These are phyloP conservation scores for Xerophyta viscosa DNA, from an alignment of 106 monocot genomes.

Conservation along the genomic window DNA sequence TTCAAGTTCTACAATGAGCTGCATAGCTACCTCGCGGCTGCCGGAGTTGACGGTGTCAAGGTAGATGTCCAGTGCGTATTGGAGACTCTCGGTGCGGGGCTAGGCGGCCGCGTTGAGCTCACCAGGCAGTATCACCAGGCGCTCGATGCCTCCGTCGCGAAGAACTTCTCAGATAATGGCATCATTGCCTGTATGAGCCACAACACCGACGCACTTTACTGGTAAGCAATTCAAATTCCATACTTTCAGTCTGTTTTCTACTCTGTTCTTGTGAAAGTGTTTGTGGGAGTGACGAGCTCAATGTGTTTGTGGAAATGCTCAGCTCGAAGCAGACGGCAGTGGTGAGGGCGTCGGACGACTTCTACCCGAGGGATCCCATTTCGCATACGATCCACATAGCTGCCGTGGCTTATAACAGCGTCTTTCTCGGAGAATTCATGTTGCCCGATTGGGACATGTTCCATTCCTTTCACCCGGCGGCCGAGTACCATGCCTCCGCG, in stretches of 20 bases:
- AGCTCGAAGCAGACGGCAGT: slow-evolving; percentile 88
- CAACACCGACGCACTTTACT: slow-evolving; percentile 77
- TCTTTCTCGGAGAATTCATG: slow-evolving; percentile 98
- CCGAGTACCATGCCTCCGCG: slow-evolving; percentile 88
- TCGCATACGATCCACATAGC: slow-evolving; percentile 98
- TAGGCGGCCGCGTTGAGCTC: slow-evolving; percentile 72
- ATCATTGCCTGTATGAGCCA: slow-evolving; percentile 99
- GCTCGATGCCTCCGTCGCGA: slow-evolving; percentile 78
- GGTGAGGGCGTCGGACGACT: slow-evolving; percentile 92
- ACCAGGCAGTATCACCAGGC: slow-evolving; percentile 69
- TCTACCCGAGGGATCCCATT: slow-evolving; percentile 77
- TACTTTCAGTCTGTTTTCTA: too few relatives aligned
- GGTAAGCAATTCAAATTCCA: too few relatives aligned
- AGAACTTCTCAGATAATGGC: slow-evolving; percentile 83
- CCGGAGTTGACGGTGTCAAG: slow-evolving; percentile 88
- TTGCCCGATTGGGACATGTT: slow-evolving; percentile 99
- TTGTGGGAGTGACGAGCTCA: too few relatives aligned
- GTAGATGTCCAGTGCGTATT: slow-evolving; percentile 87
- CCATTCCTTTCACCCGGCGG: slow-evolving; percentile 86
- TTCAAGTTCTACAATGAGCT: slow-evolving; percentile 74
- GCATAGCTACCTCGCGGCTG: slow-evolving; percentile 57
- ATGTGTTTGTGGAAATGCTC: background rate
- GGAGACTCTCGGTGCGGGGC: slow-evolving; percentile 79
- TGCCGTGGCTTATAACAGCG: slow-evolving; percentile 78
- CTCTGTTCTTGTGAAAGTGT: too few relatives aligned